Conservation (phyloP, 345 rosid species). For the Erucastrum elatum region DNA sequence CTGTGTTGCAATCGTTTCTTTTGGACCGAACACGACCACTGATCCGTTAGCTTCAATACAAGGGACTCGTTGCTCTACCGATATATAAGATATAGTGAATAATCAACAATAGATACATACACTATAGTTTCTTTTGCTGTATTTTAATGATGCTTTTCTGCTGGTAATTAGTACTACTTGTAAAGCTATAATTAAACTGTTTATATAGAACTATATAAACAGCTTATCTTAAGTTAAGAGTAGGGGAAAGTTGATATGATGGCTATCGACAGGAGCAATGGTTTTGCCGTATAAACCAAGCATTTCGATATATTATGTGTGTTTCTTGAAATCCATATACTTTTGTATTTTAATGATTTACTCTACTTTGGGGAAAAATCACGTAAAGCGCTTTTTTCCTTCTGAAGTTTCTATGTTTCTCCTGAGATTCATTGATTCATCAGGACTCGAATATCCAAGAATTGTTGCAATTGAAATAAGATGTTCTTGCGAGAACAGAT, state of each 20-base stretch:
- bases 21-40: slow-evolving; percentile 49
- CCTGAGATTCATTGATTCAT: slow-evolving; percentile 21
- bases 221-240: neutral
- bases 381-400: neutral
- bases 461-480: neutral
- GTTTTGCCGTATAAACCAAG: slow-evolving; percentile 12
- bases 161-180: slow-evolving; percentile 27
- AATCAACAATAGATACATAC: slow-evolving; percentile 11
- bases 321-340: slow-evolving; percentile 8
- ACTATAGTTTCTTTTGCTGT: slow-evolving; percentile 17
- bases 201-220: slow-evolving; percentile 13
- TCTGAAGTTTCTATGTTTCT: slow-evolving; percentile 1
- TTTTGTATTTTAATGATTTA: neutral
- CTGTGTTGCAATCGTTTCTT: slow-evolving; percentile 63
- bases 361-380: slow-evolving; percentile 29
- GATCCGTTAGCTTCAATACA: slow-evolving; percentile 52
- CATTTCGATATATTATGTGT: slow-evolving; percentile 23
- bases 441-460: slow-evolving; percentile 15
- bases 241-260: neutral
- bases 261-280: neutral
- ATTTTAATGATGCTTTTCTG: slow-evolving; percentile 4
- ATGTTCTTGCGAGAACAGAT: slow-evolving; percentile 1
- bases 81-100: slow-evolving; percentile 41
- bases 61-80: slow-evolving; percentile 72
- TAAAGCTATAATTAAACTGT: slow-evolving; percentile 19